phyloP scores from a whole-genome alignment of 2,329 filamentous ascomycete genomes.

The Pseudopithomyces chartarum region DNA sequence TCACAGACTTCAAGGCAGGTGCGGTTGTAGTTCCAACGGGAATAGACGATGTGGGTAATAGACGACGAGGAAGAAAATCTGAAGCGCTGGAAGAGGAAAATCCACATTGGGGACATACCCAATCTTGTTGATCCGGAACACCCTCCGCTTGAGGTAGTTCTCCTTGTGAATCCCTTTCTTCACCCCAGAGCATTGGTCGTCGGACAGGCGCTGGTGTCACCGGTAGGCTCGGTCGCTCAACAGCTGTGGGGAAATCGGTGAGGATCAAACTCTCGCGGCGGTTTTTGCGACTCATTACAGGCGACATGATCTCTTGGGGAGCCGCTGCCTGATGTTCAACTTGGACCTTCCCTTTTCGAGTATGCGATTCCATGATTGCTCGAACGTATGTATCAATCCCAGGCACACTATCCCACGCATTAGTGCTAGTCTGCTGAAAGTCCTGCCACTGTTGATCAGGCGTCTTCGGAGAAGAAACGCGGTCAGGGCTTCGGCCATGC shows the following conservation, averaged over 20 bases:
- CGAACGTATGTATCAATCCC: constrained; percentile 89
- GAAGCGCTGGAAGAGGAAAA: constrained; percentile 40
- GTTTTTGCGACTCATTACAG: constrained; percentile 35
- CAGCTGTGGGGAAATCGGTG: constrained; percentile 84
- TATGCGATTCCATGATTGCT: constrained; percentile 66
- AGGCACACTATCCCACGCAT: constrained; percentile 92
- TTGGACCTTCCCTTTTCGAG: constrained; percentile 56
- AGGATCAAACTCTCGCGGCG: constrained; percentile 67
- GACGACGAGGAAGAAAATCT: constrained; percentile 33
- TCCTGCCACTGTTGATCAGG: constrained; percentile 69
- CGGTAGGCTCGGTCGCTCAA: constrained; percentile 84
- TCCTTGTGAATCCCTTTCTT: constrained; percentile 60
- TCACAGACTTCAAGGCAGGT: constrained; percentile 18
- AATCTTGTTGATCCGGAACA: constrained; percentile 85
- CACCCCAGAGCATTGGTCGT: constrained; percentile 70
- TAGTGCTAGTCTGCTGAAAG: constrained; percentile 68
- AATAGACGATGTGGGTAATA: constrained; percentile 24
- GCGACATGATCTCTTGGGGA: constrained; percentile 38
- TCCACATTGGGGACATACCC: constrained; percentile 73
- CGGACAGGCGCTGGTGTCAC: constrained; percentile 85
- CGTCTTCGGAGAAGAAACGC: constrained; percentile 27
- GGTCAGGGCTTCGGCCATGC: constrained; percentile 20
- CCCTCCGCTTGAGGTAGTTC: constrained; percentile 77
- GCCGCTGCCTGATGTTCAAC: constrained; percentile 39
- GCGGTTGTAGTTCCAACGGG: constrained; percentile 23